Base-by-base conservation (phyloP, 2,329 filamentous ascomycete genomes). In the Penicillium sp. region DNA sequence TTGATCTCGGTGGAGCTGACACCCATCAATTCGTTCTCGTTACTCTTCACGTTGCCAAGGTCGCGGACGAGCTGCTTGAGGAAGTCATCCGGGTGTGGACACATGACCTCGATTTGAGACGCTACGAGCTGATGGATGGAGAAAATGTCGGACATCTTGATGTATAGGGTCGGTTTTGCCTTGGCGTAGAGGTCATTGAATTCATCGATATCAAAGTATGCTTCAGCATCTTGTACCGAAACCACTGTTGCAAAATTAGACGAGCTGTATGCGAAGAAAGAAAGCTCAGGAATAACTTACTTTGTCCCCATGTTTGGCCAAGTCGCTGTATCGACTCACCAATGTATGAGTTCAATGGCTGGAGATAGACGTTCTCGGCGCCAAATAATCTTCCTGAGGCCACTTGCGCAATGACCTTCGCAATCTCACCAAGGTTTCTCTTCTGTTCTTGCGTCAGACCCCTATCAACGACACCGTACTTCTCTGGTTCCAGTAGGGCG, bases 61-160 rank as follows among this genome's bases (percentile, higher is more conserved):
- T 98, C 93, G 55, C 90, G 86, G 60, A 98, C 80, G 55, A 96
- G 86, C 69, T 97, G 93, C 50, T 88, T 86, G 48, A 98, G 78
- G 51, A 90, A 80, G 65, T 98, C 93, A 57, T 96, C 91, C 32
- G 87, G 82, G 52, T 76, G 80, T 1, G 88, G 85, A 59, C 88
- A 94, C 51, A 97, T 83, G 48, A 77, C 76, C 4, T 83, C 75
- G 42, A 96, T 80, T 59, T 97, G 89, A 25, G 84, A 78, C 3
- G 88, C 84, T 46, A 97, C 80, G 24, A 97, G 78, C 54, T 85
- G 89, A 71, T 98, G 94, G 50, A 98, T 91, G 42, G 91, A 88
- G 67, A 98, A 97, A 48, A 98, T 90, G 66, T 98, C 93, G 12
- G 87, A 82, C 81, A 98, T 91, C 73, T 98, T 98, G 75, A 98